Percentiles rank a stretch among this genome's conserved stretches.
Evolutionary conservation across 2,329 filamentous ascomycete species (phyloP).

Genomic region (Fusarium siculi): DNA sequence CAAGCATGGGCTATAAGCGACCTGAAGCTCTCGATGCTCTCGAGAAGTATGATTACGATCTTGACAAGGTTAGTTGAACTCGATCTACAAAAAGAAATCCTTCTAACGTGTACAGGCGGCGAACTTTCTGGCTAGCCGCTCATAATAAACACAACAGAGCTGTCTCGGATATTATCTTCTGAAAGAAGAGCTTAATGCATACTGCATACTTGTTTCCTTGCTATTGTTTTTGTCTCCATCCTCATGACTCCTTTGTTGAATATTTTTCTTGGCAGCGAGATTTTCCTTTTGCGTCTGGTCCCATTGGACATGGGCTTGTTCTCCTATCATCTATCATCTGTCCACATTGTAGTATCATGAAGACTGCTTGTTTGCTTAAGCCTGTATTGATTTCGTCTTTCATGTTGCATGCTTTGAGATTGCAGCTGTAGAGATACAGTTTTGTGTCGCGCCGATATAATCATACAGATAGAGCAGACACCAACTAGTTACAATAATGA

Average conservation of each 20-base stretch:
- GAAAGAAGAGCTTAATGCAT: slow-evolving; percentile 29
- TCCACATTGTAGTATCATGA: slow-evolving; percentile 31
- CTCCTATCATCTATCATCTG: slow-evolving; percentile 27
- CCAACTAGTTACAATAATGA: slow-evolving; percentile 12
- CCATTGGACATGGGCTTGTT: slow-evolving; percentile 10
- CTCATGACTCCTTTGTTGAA: slow-evolving; percentile 38
- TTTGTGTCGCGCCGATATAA: slow-evolving; percentile 2
- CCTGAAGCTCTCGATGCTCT: slow-evolving; percentile 79
- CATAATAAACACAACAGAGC: slow-evolving; percentile 48
- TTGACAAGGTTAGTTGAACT: slow-evolving; percentile 79
- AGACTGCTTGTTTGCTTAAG: slow-evolving; percentile 23
- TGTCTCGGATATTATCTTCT: slow-evolving; percentile 15
- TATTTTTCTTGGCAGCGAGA: slow-evolving; percentile 40
- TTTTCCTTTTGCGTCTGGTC: slow-evolving; percentile 16
- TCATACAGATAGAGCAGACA: neutral
- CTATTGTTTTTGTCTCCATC: slow-evolving; percentile 25
- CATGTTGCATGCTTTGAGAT: slow-evolving; percentile 1
- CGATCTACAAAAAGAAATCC: neutral
- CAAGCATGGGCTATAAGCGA: slow-evolving; percentile 86
- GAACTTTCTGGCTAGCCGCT: slow-evolving; percentile 66
- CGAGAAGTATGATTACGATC: slow-evolving; percentile 95
- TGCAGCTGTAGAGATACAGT: slow-evolving; percentile 10
- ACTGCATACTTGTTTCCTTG: slow-evolving; percentile 37
- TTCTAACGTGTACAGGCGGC: slow-evolving; percentile 54
- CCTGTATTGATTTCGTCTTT: slow-evolving; percentile 9